These are phyloP conservation scores for Dinochytrium kinnereticum DNA, from an alignment of 371 early-diverging fungal species.

Conservation along the genomic window DNA sequence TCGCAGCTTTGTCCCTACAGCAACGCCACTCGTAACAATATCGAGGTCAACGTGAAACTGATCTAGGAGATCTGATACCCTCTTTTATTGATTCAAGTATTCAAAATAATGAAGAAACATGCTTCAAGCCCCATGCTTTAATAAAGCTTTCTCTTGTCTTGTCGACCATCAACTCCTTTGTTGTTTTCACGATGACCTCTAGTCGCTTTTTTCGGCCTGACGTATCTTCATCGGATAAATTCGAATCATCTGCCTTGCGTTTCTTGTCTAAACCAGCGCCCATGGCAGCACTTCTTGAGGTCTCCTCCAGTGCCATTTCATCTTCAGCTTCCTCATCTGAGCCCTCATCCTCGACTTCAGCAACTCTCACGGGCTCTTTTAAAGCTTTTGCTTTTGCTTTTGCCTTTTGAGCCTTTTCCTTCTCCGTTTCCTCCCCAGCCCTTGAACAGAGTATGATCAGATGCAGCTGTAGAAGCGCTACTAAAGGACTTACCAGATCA, in stretches of 20 bases:
- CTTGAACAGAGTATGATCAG: background rate
- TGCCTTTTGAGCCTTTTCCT: background rate
- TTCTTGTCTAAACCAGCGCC: background rate
- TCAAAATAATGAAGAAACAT: background rate
- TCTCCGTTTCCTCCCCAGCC: background rate
- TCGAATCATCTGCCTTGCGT: background rate
- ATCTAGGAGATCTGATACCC: too few relatives aligned
- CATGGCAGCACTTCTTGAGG: background rate
- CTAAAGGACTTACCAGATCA: background rate
- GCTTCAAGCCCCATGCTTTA: background rate
- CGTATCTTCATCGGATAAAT: background rate
- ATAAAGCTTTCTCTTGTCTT: background rate
- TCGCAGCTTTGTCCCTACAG: too few relatives aligned
- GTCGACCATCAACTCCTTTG: background rate
- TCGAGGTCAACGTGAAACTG: too few relatives aligned
- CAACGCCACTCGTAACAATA: too few relatives aligned
- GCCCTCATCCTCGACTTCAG: background rate
- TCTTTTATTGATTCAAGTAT: too few relatives aligned
- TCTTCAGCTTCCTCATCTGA: constrained; percentile 8
- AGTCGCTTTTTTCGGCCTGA: background rate
- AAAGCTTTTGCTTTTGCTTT: background rate
- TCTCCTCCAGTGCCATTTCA: background rate
- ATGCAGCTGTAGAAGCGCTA: background rate
- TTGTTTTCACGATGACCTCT: background rate
- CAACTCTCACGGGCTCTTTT: background rate